Evolutionary conservation across 148 eudicot genomes (phyloP), one percentile per base, ranked within the genome.

Genomic region (Camellia granthamiana): DNA sequence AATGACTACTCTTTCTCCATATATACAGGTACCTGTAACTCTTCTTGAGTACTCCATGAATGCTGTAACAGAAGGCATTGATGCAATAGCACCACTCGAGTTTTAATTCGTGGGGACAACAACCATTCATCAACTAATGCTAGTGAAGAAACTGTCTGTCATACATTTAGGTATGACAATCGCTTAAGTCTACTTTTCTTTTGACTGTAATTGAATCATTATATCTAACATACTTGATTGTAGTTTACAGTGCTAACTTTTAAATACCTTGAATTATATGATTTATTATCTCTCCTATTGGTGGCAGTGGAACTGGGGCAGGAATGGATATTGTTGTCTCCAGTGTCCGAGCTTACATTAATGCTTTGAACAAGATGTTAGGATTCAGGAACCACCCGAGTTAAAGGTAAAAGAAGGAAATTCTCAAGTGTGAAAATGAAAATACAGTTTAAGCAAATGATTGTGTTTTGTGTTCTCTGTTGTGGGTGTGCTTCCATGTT

Each of bases 241-340:
- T 1, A 30, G 38, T 30, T 30, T 30, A 30, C 38, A 30, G 38
- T 30, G 38, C 38, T 30, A 30, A 30, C 38, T 30, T 30, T 1
- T 30, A 30, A 30, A 30, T 30, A 30, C 38, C 38, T 30, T 30
- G 38, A 30, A 30, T 30, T 5, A 64, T 16, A 4, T 46, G 54
- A 68, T 18, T 12, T 72, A 15, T 30, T 59, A 62, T 54, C 16
- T 58, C 5, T 54, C 62, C 3, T 63, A 73, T 76, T 79, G 62
- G 72, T 18, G 65, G 56, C 92, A 95, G 98, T 87, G 98, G 94
- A 84, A 95, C 97, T 67, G 97, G 94, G 46, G 90, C 97, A 65
- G 94, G 89, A 78, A 86, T 95, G 90, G 98, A 95, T 81, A 84
- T 95, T n/a, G 97, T 95, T 5, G 91, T 95, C 56, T 92, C 98